Conservation (phyloP, 2,329 filamentous ascomycete species). For the Aspergillus versicolor region DNA sequence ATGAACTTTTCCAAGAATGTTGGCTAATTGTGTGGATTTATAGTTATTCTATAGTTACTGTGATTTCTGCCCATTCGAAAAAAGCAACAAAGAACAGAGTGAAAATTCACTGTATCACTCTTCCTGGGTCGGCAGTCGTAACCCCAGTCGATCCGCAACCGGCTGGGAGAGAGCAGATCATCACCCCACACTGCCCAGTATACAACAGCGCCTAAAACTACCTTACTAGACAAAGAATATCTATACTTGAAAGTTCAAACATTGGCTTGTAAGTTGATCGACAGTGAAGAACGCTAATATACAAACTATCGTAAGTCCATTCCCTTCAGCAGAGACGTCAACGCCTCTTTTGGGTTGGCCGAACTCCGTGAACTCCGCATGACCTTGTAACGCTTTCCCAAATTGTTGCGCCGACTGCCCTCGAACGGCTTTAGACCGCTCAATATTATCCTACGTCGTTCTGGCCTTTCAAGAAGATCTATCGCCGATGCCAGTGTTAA, state of each 20-base stretch:
- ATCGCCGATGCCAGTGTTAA: constrained; percentile 49
- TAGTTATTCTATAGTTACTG: not conserved
- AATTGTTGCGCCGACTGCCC: constrained; percentile 34
- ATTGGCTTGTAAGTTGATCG: not conserved
- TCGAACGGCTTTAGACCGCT: constrained; percentile 28
- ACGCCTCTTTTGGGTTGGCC: constrained; percentile 24
- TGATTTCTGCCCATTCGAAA: no score
- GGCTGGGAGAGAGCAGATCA: not conserved
- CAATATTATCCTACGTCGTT: constrained; percentile 29
- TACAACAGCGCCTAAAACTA: no score
- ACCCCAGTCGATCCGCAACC: not conserved
- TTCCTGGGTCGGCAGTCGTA: no score
- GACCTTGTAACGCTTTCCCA: constrained; percentile 35
- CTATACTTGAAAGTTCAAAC: not conserved
- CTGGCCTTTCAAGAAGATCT: constrained; percentile 42
- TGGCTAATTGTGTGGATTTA: not conserved
- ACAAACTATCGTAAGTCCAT: constrained; percentile 20
- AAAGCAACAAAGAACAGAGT: no score
- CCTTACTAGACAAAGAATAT: no score
- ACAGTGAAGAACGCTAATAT: constrained; percentile 3
- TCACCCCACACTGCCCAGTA: no score
- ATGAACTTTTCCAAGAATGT: no score
- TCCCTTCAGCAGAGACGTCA: constrained; percentile 32
- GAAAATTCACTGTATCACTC: no score
- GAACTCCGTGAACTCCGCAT: constrained; percentile 44